Percentiles rank a stretch among this genome's conserved stretches.
These are phyloP conservation scores for Mycena rosella DNA, from an alignment of 768 basidiomycete genomes.

Conservation along the genomic window DNA sequence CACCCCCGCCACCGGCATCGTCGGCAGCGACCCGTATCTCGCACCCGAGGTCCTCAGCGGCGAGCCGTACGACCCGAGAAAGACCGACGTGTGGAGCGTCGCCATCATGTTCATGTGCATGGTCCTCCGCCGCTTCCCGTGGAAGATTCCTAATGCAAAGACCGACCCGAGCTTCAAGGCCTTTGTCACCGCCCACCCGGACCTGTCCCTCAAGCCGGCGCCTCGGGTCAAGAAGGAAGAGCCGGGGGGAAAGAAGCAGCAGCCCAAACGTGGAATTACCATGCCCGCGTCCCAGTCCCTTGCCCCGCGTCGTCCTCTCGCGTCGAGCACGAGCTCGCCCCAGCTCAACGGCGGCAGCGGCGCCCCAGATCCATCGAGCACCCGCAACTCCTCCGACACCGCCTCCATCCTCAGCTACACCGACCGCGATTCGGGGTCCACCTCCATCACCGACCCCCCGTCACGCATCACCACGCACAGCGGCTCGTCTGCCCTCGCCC, in stretches of 20 bases:
- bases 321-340: conserved; percentile 49
- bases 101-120: conserved; percentile 99
- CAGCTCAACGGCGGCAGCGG: conserved; percentile 45
- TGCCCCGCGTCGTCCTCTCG: conserved; percentile 42
- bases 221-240: conserved; percentile 47
- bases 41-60: conserved; percentile 93
- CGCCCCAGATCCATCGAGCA: conserved; percentile 47
- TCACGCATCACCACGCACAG: conserved; percentile 54
- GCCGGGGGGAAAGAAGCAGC: conserved; percentile 35
- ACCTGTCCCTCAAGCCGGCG: conserved; percentile 70
- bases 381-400: conserved; percentile 57
- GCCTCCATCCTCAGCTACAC: conserved; percentile 60
- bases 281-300: conserved; percentile 48
- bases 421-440: conserved; percentile 54
- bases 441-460: conserved; percentile 63
- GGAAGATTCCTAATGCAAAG: conserved; percentile 98
- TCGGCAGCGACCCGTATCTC: conserved; percentile 98
- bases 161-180: conserved; percentile 91
- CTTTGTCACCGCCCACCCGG: conserved; percentile 94
- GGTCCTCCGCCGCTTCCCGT: conserved; percentile 96
- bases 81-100: conserved; percentile 98
- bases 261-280: conserved; percentile 51
- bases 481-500: conserved; percentile 38
- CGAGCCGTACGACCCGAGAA: conserved; percentile 92
- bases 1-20: conserved; percentile 87